Conservation (phyloP, 2,329 filamentous ascomycete species). For the Epichloe gansuensis region DNA sequence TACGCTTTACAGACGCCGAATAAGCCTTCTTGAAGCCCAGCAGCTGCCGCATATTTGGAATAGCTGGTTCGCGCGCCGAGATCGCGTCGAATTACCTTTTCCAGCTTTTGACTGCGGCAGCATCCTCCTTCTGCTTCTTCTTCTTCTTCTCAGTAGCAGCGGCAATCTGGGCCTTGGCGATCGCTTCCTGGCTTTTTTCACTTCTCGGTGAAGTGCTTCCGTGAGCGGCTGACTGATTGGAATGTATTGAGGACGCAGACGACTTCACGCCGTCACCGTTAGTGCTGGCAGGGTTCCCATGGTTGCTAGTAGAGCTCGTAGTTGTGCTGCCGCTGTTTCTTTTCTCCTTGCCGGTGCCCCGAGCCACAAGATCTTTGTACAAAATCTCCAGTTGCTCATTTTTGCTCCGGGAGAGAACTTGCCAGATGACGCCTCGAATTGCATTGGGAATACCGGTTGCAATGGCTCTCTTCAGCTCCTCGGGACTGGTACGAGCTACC, state of each 20-base stretch:
- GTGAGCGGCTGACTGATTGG: slow-evolving; percentile 55
- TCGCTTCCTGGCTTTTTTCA: slow-evolving; percentile 51
- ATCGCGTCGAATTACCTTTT: slow-evolving; percentile 85
- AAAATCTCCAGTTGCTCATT: slow-evolving; percentile 77
- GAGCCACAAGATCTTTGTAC: slow-evolving; percentile 70
- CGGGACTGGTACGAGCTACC: slow-evolving; percentile 74
- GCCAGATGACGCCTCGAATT: slow-evolving; percentile 97
- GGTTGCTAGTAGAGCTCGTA: slow-evolving; percentile 35
- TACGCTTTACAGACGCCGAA: slow-evolving; percentile 98
- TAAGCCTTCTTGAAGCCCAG: slow-evolving; percentile 82
- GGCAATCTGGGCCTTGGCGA: slow-evolving; percentile 52
- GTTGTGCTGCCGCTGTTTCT: slow-evolving; percentile 43
- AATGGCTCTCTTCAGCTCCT: slow-evolving; percentile 83
- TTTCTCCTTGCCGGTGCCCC: slow-evolving; percentile 72
- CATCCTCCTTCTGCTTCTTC: slow-evolving; percentile 69
- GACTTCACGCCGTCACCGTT: slow-evolving; percentile 56
- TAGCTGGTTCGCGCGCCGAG: slow-evolving; percentile 88
- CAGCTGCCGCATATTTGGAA: slow-evolving; percentile 86
- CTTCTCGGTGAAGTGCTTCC: slow-evolving; percentile 44
- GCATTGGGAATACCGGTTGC: slow-evolving; percentile 87
- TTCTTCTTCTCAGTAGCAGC: slow-evolving; percentile 52
- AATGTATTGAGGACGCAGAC: slow-evolving; percentile 76
- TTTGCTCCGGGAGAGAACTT: slow-evolving; percentile 90
- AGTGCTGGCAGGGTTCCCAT: slow-evolving; percentile 42
- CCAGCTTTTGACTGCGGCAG: slow-evolving; percentile 65